phyloP scores from a whole-genome alignment of 306 rosid genomes.

The Delonix regia region DNA sequence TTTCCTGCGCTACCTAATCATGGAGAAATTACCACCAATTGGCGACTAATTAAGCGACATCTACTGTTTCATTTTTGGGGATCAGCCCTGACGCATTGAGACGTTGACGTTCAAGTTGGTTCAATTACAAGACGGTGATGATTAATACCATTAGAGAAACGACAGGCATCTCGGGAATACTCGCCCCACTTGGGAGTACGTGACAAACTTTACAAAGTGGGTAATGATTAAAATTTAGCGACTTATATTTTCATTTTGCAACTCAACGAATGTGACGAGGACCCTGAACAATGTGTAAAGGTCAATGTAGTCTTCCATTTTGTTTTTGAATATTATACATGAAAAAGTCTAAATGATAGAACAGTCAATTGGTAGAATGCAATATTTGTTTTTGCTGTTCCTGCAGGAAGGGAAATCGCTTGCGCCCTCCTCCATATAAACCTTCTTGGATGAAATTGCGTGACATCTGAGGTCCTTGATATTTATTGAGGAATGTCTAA shows the following conservation, averaged over 20 bases:
- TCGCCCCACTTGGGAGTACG: no score
- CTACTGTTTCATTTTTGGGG: background rate
- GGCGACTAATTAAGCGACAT: no score
- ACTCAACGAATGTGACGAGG: background rate
- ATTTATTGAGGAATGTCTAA: background rate
- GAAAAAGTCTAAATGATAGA: background rate
- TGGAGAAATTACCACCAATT: background rate
- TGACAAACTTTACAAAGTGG: no score
- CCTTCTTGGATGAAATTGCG: background rate
- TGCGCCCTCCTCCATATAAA: conserved; percentile 27
- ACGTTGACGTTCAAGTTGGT: background rate
- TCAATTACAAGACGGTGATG: background rate
- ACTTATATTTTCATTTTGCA: background rate
- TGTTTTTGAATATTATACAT: background rate
- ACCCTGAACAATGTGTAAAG: background rate
- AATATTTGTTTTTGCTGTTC: no score
- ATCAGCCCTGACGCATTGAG: background rate
- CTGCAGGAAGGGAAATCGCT: background rate
- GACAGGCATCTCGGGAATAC: background rate
- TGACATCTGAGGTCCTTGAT: background rate
- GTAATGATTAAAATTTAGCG: background rate
- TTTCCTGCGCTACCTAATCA: background rate
- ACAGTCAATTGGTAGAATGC: background rate
- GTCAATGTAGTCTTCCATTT: background rate
- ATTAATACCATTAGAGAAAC: background rate